These are phyloP conservation scores for Pseudogymnoascus sp. DNA, from an alignment of 2,329 filamentous ascomycete species.

Conservation along the genomic window DNA sequence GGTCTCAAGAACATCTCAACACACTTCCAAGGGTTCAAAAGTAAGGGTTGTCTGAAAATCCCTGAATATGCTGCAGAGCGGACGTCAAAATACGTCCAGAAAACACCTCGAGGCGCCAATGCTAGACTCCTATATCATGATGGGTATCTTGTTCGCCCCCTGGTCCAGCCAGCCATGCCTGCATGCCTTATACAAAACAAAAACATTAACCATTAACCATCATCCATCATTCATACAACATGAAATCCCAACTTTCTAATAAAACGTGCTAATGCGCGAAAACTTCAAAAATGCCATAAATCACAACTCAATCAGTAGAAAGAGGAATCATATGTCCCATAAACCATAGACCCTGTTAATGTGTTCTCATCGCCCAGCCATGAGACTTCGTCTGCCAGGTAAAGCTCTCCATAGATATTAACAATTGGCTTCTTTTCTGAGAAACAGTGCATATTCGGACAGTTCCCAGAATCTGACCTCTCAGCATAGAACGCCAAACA, in stretches of 20 bases:
- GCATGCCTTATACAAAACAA: neutral
- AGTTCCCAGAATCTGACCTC: neutral
- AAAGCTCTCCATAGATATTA: neutral
- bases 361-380: neutral
- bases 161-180: conserved; percentile 3
- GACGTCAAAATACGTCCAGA: neutral
- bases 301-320: neutral
- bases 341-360: neutral
- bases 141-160: neutral
- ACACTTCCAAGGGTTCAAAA: neutral
- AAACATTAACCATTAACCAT: neutral
- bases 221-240: neutral
- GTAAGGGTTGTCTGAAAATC: neutral
- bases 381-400: neutral
- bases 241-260: neutral
- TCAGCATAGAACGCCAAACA: neutral
- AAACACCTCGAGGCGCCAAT: neutral
- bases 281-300: neutral
- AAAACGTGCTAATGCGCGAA: neutral
- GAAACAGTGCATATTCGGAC: neutral
- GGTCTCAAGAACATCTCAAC: neutral
- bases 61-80: neutral
- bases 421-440: neutral
- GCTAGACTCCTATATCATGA: conserved; percentile 1
- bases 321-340: neutral